Base-by-base conservation (phyloP, 176 grass and related monocot species). In the Metroxylon sagu region DNA sequence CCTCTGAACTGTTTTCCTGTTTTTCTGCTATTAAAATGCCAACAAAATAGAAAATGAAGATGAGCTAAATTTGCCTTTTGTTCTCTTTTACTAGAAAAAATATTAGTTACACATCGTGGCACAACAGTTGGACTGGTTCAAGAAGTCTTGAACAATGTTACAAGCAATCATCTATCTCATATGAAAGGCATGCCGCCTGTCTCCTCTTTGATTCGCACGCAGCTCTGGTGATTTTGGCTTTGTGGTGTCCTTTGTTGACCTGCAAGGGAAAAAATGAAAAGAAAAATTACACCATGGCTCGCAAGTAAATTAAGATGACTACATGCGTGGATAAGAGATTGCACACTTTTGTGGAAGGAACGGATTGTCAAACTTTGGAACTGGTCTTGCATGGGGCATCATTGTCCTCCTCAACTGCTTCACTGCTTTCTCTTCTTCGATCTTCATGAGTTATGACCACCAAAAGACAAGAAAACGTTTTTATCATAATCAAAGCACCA, bases 361-460 rank as follows among this genome's bases (percentile, higher is more conserved):
- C 14, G 94, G 94, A 28, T 89, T 79, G 62, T 89, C 79, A 4
- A 98, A 98, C 69, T 83, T 93, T 0, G 94, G 94, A 19, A 98
- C 64, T 60, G 94, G 82, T 53, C 88, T 79, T 14, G 88, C 79
- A 16, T 98, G 94, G 25, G 88, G 88, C 25, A 93, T 79, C 94
- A 98, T 69, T 1, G 88, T 79, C 54, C 94, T 89, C 51, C 94
- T 93, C 17, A 98, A 60, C 25, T 93, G 94, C 49, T 98, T 98
- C 50, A 92, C 27, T 1, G 82, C 94, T 61, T 89, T 98, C 72
- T 98, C 94, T 67, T 98, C 94, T 54, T 98, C 94, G 6, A 98
- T 83, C 94, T 98, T 43, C 35, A 43, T 5, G 65, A 60, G 73
- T 78, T 53, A 23, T 16, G 3, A 39, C 6, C 29, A 50, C 35